A percentile compares a stretch with the other conserved stretches of the same genome.
These are phyloP conservation scores for Pittosporum tobira DNA, from an alignment of 129 eudicot species.

Conservation along the genomic window DNA sequence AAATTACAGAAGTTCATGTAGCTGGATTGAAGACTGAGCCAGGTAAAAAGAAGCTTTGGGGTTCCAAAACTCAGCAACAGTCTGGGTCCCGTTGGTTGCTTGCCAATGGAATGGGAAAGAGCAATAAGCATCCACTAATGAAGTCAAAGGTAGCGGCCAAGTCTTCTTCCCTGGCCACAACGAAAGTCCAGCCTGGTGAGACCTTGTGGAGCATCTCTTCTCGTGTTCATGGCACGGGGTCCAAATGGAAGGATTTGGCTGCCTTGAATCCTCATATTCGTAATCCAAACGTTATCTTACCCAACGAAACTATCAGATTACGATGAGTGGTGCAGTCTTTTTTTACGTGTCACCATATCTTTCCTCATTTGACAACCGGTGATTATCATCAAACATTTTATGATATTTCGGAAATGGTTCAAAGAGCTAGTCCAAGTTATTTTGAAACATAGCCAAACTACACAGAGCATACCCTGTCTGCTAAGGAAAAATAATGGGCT, in stretches of 20 bases:
- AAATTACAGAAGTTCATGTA: slow-evolving; percentile 72
- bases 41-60: slow-evolving; percentile 78
- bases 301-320: slow-evolving; percentile 54
- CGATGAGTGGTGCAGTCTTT: slow-evolving; percentile 36
- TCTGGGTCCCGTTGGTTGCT: slow-evolving; percentile 95
- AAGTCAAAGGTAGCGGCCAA: slow-evolving; percentile 42
- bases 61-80: slow-evolving; percentile 56
- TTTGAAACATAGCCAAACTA: background rate
- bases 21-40: slow-evolving; percentile 75
- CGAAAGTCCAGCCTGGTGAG: slow-evolving; percentile 37
- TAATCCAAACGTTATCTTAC: slow-evolving; percentile 61
- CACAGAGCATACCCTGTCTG: too few relatives aligned
- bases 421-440: background rate
- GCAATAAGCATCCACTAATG: slow-evolving; percentile 60
- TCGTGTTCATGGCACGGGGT: slow-evolving; percentile 38
- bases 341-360: too few relatives aligned
- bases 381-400: background rate
- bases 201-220: slow-evolving; percentile 81
- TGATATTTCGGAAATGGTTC: background rate
- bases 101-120: slow-evolving; percentile 97
- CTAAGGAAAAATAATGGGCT: too few relatives aligned
- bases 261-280: slow-evolving; percentile 46
- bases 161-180: slow-evolving; percentile 29
- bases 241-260: slow-evolving; percentile 45
- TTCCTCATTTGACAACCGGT: background rate